Evolutionary conservation across 768 basidiomycete species (phyloP).

Genomic region (Russula earlei): DNA sequence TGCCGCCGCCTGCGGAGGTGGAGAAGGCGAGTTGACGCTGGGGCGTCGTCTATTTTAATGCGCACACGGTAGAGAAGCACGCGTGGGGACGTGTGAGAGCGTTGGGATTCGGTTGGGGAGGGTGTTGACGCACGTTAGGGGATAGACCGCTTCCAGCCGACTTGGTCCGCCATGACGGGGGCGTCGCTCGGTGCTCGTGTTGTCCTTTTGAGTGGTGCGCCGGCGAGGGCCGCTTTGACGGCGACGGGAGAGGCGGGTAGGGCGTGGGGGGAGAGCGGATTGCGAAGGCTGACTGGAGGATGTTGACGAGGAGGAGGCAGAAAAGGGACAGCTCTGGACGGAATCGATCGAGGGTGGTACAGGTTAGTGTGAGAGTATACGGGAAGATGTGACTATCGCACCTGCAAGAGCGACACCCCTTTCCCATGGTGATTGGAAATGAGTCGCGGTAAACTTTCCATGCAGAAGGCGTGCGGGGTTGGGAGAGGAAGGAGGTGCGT

Average conservation of each 20-base stretch:
- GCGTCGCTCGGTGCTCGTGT: not conserved
- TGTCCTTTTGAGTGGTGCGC: not conserved
- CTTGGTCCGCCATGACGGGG: conserved; percentile 10
- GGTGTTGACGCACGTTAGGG: conserved; percentile 9
- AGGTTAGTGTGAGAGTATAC: no score
- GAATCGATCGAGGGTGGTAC: no score
- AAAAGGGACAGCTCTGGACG: conserved; percentile 8
- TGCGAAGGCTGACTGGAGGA: conserved; percentile 10
- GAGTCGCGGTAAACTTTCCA: conserved; percentile 17
- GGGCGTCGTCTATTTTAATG: conserved; percentile 13
- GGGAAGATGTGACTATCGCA: not conserved
- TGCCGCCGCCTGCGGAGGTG: not conserved
- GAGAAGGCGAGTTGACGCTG: conserved; percentile 21
- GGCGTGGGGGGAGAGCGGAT: conserved; percentile 14
- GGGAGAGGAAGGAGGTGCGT: conserved; percentile 20
- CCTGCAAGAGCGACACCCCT: conserved; percentile 5
- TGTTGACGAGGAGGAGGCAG: conserved; percentile 13
- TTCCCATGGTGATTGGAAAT: conserved; percentile 15
- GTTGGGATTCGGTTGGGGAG: not conserved
- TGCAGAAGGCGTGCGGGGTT: conserved; percentile 13
- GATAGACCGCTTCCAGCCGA: conserved; percentile 1
- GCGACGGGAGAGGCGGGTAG: conserved; percentile 11
- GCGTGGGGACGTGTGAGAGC: not conserved
- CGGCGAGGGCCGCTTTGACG: conserved; percentile 4
- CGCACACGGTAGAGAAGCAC: no score